Evolutionary conservation across 2,329 filamentous ascomycete species (phyloP).

Genomic region (Sporothrix dimorphospora): DNA sequence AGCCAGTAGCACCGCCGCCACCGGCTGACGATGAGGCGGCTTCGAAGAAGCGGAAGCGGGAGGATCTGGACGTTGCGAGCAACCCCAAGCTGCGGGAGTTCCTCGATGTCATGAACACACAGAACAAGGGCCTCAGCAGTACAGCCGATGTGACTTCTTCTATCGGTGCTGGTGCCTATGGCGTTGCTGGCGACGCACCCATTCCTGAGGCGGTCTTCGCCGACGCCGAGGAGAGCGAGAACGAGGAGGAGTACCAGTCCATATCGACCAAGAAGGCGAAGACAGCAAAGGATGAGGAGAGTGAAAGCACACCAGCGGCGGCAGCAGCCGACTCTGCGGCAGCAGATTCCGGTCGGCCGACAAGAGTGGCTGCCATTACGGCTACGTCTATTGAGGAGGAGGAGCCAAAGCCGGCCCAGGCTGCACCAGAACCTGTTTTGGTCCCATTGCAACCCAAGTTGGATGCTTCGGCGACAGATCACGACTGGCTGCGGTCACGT

Average conservation of each 20-base stretch:
- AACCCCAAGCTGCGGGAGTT: constrained; percentile 87
- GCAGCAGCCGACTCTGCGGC: constrained; percentile 23
- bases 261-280: constrained; percentile 57
- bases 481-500: constrained; percentile 88
- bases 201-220: constrained; percentile 30
- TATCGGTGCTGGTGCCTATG: constrained; percentile 19
- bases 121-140: constrained; percentile 38
- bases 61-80: constrained; percentile 55
- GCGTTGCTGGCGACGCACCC: not conserved
- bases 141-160: constrained; percentile 31
- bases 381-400: constrained; percentile 31
- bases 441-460: constrained; percentile 24
- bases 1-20: not conserved
- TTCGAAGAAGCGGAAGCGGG: constrained; percentile 70
- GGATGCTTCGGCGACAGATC: constrained; percentile 61
- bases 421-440: not conserved
- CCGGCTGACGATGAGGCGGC: constrained; percentile 41
- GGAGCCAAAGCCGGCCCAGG: constrained; percentile 21
- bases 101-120: constrained; percentile 76
- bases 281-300: constrained; percentile 26
- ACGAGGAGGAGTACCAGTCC: constrained; percentile 75
- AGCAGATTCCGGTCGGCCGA: not conserved
- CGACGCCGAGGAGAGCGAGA: constrained; percentile 64
- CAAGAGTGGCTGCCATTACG: constrained; percentile 30
- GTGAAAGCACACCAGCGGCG: not conserved